Base-by-base conservation (phyloP, 1,284 basidiomycete genomes). In the Neolentinus lepideus region DNA sequence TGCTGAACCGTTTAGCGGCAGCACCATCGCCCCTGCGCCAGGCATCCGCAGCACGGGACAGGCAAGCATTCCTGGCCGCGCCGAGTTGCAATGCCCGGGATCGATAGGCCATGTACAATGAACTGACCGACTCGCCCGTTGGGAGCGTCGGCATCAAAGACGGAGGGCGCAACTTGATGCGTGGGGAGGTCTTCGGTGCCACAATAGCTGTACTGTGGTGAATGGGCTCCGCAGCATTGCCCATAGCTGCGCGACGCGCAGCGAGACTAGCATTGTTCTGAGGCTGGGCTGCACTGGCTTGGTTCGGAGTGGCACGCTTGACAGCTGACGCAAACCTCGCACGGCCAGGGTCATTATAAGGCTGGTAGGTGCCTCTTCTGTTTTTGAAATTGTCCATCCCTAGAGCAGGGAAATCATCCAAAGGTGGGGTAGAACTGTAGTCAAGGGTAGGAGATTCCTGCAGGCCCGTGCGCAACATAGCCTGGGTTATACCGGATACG, bases 21-120 rank as follows among this genome's bases (percentile, higher is more conserved):
- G 93, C 93, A 2, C 95, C 95, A 62, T 99, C 95, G 2, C 95
- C 94, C 11, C 91, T 81, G 48, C 92, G 79, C 89, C 92, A 98
- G 1, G 95, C 94, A 66, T 98, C 94, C 1, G 96, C 94, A 3
- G 96, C 96, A 47, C 93, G 85, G 1, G 91, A 92, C n/a, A 99
- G 79, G 66, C 92, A 96, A 11, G 93, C 92, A 66, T 98, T 98
- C 31, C 96, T 79, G 36, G 93, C 92, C 6, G 94, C 91, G 43
- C 94, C 94, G 4, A 98, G 83, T 60, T 96, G 90, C 58, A 98
- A 78, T 22, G 92, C 92, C 25, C 89, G 82, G 29, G 85, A 80
- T 4, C 95, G 87, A 63, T 97, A 95, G 0, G 83, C 70, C 83
- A 95, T 88, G 72, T 99, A 98, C 60, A 96, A 70, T 51, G 71